Conservation (phyloP, 768 basidiomycete species). For the Phlebiopsis gigantea region DNA sequence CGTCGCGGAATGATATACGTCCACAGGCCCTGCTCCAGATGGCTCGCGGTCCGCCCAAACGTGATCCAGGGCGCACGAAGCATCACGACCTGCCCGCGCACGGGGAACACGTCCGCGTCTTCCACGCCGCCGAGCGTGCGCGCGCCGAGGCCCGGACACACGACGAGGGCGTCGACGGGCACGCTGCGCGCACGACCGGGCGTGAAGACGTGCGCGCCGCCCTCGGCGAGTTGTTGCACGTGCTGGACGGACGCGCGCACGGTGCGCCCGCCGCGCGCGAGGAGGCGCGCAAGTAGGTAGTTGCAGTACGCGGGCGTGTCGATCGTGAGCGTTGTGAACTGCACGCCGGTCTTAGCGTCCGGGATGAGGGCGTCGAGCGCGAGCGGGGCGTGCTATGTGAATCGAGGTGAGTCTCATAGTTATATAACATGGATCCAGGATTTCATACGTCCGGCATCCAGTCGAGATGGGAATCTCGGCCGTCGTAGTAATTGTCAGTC, state of each 20-base stretch:
- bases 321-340: constrained; percentile 66
- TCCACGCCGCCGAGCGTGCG: constrained; percentile 46
- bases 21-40: constrained; percentile 33
- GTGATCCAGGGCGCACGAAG: constrained; percentile 45
- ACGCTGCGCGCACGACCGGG: constrained; percentile 7
- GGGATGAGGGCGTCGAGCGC: constrained; percentile 36
- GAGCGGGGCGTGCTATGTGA: constrained; percentile 37
- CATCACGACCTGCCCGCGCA: constrained; percentile 41
- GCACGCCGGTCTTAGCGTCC: constrained; percentile 41
- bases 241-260: constrained; percentile 61
- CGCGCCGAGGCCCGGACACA: constrained; percentile 66
- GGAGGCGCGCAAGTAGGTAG: constrained; percentile 58
- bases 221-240: constrained; percentile 63
- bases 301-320: constrained; percentile 58
- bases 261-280: constrained; percentile 53
- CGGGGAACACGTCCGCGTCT: constrained; percentile 41
- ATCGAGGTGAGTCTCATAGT: neutral
- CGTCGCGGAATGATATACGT: constrained; percentile 65
- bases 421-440: neutral
- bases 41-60: constrained; percentile 45
- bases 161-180: constrained; percentile 49
- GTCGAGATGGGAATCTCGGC: constrained; percentile 29
- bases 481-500: constrained; percentile 48
- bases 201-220: constrained; percentile 32
- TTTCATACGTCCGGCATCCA: constrained; percentile 30